Percentiles rank a stretch among this genome's conserved stretches.
These are phyloP conservation scores for Hyphodiscus sp. DNA, from an alignment of 2,329 filamentous ascomycete species.

Conservation along the genomic window DNA sequence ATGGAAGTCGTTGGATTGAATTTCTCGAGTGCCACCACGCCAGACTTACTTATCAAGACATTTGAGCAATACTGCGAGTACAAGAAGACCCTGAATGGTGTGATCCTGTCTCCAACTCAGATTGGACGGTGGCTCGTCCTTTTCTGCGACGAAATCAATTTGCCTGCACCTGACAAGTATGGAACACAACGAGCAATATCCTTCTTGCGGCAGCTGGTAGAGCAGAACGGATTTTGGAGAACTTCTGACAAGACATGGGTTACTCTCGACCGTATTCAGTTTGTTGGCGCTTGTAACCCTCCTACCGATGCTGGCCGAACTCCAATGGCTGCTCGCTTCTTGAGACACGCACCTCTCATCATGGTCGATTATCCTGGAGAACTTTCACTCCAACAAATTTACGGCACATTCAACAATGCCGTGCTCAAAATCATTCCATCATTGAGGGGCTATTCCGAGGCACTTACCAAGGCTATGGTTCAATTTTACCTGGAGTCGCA, in stretches of 20 bases:
- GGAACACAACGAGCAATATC: slow-evolving; percentile 96
- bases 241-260: slow-evolving; percentile 98
- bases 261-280: slow-evolving; percentile 94
- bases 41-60: slow-evolving; percentile 95
- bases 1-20: slow-evolving; percentile 99
- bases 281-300: slow-evolving; percentile 97
- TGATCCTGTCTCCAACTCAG: slow-evolving; percentile 91
- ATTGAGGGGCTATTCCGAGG: slow-evolving; percentile 89
- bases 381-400: slow-evolving; percentile 90
- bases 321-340: slow-evolving; percentile 84
- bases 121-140: slow-evolving; percentile 97
- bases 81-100: slow-evolving; percentile 94
- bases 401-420: slow-evolving; percentile 95
- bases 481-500: slow-evolving; percentile 94
- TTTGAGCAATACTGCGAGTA: slow-evolving; percentile 99
- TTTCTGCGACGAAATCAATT: slow-evolving; percentile 99
- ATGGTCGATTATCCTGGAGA: slow-evolving; percentile 99
- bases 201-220: slow-evolving; percentile 93
- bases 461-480: slow-evolving; percentile 96
- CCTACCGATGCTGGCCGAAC: slow-evolving; percentile 96
- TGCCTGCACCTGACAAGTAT: slow-evolving; percentile 96
- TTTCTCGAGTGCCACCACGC: slow-evolving; percentile 97
- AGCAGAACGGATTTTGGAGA: slow-evolving; percentile 99
- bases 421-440: slow-evolving; percentile 95
- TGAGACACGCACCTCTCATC: slow-evolving; percentile 93